phyloP scores from a whole-genome alignment of 331 rosid species.

The Ulmus americana region DNA sequence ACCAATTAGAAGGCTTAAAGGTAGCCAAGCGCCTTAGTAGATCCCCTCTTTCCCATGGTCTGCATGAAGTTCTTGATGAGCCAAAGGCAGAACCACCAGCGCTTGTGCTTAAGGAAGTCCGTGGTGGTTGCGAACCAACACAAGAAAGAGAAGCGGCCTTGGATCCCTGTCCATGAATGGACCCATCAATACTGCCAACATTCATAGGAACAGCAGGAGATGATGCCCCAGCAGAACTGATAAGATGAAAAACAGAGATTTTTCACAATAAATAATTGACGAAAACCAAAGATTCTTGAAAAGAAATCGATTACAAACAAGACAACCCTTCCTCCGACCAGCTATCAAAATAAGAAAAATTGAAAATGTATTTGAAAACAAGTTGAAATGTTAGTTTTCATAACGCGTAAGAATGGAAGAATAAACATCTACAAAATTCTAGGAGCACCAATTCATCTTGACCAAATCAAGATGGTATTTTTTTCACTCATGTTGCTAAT shows the following conservation, averaged over 20 bases:
- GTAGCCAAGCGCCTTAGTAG: slow-evolving; percentile 91
- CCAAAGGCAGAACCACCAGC: slow-evolving; percentile 77
- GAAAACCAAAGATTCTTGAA: background rate
- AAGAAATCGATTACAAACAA: background rate
- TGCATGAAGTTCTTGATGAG: slow-evolving; percentile 70
- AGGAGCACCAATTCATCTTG: background rate
- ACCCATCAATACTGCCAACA: slow-evolving; percentile 88
- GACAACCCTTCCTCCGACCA: background rate
- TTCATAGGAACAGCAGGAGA: slow-evolving; percentile 80
- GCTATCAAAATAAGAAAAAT: background rate
- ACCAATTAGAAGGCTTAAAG: slow-evolving; percentile 77
- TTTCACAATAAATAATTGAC: slow-evolving; percentile 7
- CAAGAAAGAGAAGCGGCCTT: slow-evolving; percentile 91
- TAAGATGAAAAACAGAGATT: slow-evolving; percentile 16
- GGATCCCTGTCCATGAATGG: slow-evolving; percentile 80
- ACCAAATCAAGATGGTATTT: no score
- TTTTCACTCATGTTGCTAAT: no score
- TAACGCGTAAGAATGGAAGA: background rate
- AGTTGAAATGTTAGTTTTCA: background rate
- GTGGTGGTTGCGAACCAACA: slow-evolving; percentile 89
- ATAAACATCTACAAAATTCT: background rate
- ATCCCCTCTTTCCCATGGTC: slow-evolving; percentile 99
- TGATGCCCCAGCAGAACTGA: slow-evolving; percentile 97
- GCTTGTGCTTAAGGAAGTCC: slow-evolving; percentile 79
- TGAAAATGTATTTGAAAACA: background rate